A percentile compares a stretch with the other conserved stretches of the same genome.
Conservation (phyloP, 352 stramenopile species). For the Phytophthora kernoviae region DNA sequence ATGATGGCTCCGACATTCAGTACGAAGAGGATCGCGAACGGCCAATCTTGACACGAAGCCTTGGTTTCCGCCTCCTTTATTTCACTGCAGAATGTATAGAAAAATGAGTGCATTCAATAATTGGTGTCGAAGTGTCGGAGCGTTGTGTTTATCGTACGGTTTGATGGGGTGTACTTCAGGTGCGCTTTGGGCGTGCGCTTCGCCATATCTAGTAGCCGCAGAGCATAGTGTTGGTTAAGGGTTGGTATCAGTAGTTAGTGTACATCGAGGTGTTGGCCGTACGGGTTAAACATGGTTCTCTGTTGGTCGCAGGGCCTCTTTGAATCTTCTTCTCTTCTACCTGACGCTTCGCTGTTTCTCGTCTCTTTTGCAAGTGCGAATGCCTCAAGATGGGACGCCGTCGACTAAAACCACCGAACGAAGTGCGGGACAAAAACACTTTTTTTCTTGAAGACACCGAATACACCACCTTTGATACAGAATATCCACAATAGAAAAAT, state of each 20-base stretch:
- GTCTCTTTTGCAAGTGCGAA: not conserved
- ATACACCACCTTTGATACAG: not conserved
- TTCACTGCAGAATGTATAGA: constrained; percentile 30
- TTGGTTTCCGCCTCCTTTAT: constrained; percentile 24
- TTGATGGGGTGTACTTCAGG: constrained; percentile 74
- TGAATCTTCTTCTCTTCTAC: too few species aligned
- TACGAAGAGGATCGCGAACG: constrained; percentile 82
- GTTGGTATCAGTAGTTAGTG: too few species aligned
- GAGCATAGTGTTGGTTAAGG: not conserved
- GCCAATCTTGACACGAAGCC: constrained; percentile 70
- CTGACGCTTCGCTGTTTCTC: not conserved
- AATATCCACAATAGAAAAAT: constrained; percentile 1
- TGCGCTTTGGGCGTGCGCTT: constrained; percentile 36
- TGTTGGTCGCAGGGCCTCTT: too few species aligned
- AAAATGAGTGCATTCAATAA: not conserved
- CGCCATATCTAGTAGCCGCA: constrained; percentile 36
- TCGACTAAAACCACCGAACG: not conserved
- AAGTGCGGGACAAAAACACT: not conserved
- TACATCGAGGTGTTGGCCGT: not conserved
- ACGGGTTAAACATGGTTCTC: not conserved
- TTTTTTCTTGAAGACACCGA: not conserved
- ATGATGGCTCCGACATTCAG: constrained; percentile 80
- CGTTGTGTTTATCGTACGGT: constrained; percentile 39
- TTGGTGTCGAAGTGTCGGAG: not conserved
- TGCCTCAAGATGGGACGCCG: not conserved